These are phyloP conservation scores for Tolypocladium endophyticum DNA, from an alignment of 2,329 filamentous ascomycete genomes.

Conservation along the genomic window DNA sequence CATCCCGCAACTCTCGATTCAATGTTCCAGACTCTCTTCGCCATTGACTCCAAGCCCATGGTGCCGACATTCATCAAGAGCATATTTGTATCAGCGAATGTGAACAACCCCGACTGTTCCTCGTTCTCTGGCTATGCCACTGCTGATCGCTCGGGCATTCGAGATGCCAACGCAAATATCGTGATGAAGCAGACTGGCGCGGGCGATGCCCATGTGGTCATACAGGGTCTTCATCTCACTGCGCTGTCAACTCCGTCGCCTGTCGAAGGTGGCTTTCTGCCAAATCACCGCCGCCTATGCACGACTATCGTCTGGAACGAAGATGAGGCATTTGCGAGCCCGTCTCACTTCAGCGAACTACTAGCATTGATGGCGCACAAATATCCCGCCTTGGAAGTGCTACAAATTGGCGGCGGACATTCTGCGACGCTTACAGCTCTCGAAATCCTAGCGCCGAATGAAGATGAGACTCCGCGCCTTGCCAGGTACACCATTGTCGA, in stretches of 20 bases:
- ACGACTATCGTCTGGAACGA: constrained; percentile 37
- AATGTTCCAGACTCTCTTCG: constrained; percentile 43
- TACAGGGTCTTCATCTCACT: constrained; percentile 35
- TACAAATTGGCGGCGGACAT: constrained; percentile 24
- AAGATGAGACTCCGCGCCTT: constrained; percentile 19
- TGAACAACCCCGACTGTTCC: constrained; percentile 19
- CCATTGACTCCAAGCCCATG: constrained; percentile 34
- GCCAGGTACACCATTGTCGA: constrained; percentile 21
- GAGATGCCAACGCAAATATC: constrained; percentile 31
- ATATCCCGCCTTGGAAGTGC: constrained; percentile 23
- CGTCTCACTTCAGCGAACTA: constrained; percentile 13
- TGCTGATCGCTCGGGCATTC: constrained; percentile 22
- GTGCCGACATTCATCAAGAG: constrained; percentile 35
- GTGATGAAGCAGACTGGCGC: constrained; percentile 27
- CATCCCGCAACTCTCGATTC: constrained; percentile 48
- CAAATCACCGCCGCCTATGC: constrained; percentile 37
- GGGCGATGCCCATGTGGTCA: constrained; percentile 24
- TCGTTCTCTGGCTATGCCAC: constrained; percentile 31
- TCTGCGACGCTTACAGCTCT: constrained; percentile 13
- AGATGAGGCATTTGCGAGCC: constrained; percentile 17
- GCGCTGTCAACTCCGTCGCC: constrained; percentile 17
- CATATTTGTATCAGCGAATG: constrained; percentile 32
- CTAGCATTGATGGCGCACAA: constrained; percentile 27
- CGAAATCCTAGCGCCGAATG: constrained; percentile 10
- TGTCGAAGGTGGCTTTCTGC: constrained; percentile 27